These are phyloP conservation scores for Boehmeria nivea DNA, from an alignment of 306 rosid species.

Conservation along the genomic window DNA sequence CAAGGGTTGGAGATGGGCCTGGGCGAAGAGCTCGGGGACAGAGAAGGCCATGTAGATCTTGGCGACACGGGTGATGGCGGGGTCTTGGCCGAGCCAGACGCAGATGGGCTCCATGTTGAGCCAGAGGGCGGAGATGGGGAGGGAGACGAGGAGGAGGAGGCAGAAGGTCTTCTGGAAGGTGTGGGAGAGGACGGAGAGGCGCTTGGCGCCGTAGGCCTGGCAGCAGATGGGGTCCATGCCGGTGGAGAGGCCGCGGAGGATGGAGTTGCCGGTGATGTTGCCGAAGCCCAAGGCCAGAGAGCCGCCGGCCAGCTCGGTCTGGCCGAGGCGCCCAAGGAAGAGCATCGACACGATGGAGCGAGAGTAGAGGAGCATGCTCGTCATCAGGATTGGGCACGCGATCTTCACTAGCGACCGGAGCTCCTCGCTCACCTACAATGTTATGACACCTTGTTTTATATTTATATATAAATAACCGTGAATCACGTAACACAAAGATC, in stretches of 20 bases:
- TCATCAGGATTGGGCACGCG: conserved; percentile 58
- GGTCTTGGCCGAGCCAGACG: conserved; percentile 73
- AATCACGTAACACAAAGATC: no score
- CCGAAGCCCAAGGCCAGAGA: conserved; percentile 78
- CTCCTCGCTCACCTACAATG: conserved; percentile 64
- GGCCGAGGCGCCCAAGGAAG: conserved; percentile 77
- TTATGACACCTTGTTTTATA: no score
- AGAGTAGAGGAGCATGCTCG: conserved; percentile 56
- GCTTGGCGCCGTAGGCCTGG: conserved; percentile 84
- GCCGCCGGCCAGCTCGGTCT: conserved; percentile 78
- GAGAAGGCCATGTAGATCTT: conserved; percentile 64
- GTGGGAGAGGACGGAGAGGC: conserved; percentile 62
- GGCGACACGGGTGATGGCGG: conserved; percentile 58
- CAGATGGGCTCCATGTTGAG: conserved; percentile 61
- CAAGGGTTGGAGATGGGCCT: conserved; percentile 60
- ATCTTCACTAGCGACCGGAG: conserved; percentile 45
- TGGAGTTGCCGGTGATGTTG: conserved; percentile 68
- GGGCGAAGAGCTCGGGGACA: conserved; percentile 80
- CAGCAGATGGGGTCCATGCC: conserved; percentile 97
- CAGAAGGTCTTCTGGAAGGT: conserved; percentile 55
- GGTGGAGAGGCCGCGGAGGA: conserved; percentile 61
- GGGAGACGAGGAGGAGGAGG: conserved; percentile 63
- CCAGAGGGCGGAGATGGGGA: conserved; percentile 72
- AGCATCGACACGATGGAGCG: conserved; percentile 69
- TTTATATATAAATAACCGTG: no score